phyloP scores from a whole-genome alignment of 768 basidiomycete species.

The Amanita jacksonii region DNA sequence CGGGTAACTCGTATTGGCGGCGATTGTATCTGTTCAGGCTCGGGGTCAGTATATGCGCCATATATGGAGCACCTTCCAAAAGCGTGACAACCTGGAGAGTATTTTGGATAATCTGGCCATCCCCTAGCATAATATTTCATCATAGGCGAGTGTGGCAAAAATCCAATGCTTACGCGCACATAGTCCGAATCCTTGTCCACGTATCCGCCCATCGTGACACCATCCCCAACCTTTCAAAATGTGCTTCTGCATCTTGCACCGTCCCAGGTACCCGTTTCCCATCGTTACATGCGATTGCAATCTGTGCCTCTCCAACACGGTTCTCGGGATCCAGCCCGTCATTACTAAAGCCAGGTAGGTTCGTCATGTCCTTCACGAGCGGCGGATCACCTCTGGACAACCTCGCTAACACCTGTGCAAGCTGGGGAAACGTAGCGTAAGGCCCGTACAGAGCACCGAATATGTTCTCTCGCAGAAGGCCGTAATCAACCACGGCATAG shows the following conservation, averaged over 20 bases:
- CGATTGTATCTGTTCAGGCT: slow-evolving; percentile 18
- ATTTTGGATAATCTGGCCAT: slow-evolving; percentile 19
- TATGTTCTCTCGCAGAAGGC: slow-evolving; percentile 18
- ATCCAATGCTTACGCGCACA: slow-evolving; percentile 14
- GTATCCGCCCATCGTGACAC: slow-evolving; percentile 16
- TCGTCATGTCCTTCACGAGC: too few species aligned
- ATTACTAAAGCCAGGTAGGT: neutral
- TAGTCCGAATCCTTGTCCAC: slow-evolving; percentile 10
- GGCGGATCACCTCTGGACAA: slow-evolving; percentile 23
- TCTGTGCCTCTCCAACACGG: slow-evolving; percentile 9
- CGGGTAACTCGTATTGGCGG: slow-evolving; percentile 22
- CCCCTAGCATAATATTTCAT: slow-evolving; percentile 12
- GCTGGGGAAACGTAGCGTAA: slow-evolving; percentile 20
- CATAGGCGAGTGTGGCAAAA: neutral
- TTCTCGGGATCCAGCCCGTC: neutral
- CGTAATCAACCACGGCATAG: slow-evolving; percentile 31
- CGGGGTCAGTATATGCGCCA: too few species aligned
- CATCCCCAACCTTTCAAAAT: slow-evolving; percentile 10
- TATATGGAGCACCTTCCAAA: too few species aligned
- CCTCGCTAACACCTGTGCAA: slow-evolving; percentile 27
- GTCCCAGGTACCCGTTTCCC: slow-evolving; percentile 13
- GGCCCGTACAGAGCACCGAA: slow-evolving; percentile 28
- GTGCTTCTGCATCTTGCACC: slow-evolving; percentile 9
- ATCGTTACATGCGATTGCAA: slow-evolving; percentile 15
- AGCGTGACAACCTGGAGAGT: too few species aligned